Base-by-base conservation (phyloP, 352 stramenopile genomes). In the Phytophthora capsici region DNA sequence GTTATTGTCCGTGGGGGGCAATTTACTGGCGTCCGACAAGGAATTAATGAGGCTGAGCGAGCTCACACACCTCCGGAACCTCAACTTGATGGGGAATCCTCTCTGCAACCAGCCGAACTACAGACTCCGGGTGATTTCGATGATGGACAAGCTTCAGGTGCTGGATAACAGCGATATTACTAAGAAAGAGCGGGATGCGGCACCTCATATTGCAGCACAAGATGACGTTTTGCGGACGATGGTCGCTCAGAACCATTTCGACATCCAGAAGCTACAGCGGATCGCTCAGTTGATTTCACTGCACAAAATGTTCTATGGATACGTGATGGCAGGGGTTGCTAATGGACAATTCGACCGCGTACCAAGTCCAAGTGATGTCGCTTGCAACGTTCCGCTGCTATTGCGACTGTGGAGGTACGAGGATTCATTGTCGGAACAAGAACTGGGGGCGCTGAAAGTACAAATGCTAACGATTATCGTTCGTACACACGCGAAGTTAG, bases 31-130 rank as follows among this genome's bases (percentile, higher is more conserved):
- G 16, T 64, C 52, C 1, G 86, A 93, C 20, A 38, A 57, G 1
- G 79, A 89, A 8, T 7, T 94, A 0, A 59, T 64, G 16, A 74
- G 58, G 4, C 64, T 94, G 0, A 20, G 52, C 12, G 20, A 30
- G 10, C 67, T 94, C 1, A 20, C 43, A 12, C 73, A 85, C 16
- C 69, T 94, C 4, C 71, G 78, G 2, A 85, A 89, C 37, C 49
- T 95, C 4, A 91, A 92, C 59, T 54, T 94, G 34, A 66, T 77
- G 36, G 87, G 87, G 8, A 94, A 95, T 47, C 87, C 87, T 20
- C 36, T 95, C 6, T 93, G 84, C 26, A 71, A 88, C 7, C 73
- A 83, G 30, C 87, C 87, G 0, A 89, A 93, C 62, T 95, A 95
- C 32, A 68, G 87, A 8, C 34, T 86, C 4, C 84, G 84, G 2